Evolutionary conservation across 768 basidiomycete species (phyloP).

Genomic region (Rhizopogon vulgaris): DNA sequence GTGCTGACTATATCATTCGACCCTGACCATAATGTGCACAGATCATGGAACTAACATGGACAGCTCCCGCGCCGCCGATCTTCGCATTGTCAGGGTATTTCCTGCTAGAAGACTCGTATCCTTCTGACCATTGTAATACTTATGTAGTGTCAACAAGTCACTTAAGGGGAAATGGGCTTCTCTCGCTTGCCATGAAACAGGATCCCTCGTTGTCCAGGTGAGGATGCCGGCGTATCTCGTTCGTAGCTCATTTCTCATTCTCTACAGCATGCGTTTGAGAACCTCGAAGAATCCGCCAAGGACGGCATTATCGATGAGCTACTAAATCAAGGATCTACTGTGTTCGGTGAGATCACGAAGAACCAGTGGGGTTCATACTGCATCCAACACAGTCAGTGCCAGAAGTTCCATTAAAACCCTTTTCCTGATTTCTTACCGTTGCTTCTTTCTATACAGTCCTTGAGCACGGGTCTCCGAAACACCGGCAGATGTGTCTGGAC

Average conservation of each 20-base stretch:
- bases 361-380: slow-evolving; percentile 90
- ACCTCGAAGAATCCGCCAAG: slow-evolving; percentile 76
- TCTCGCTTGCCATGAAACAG: slow-evolving; percentile 86
- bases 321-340: slow-evolving; percentile 60
- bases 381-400: slow-evolving; percentile 69
- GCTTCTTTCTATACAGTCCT: slow-evolving; percentile 43
- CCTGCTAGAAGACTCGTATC: not conserved
- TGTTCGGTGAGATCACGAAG: slow-evolving; percentile 75
- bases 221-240: slow-evolving; percentile 1
- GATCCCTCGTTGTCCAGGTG: slow-evolving; percentile 84
- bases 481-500: slow-evolving; percentile 71
- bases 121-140: slow-evolving; percentile 1
- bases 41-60: slow-evolving; percentile 92
- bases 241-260: slow-evolving; percentile 7
- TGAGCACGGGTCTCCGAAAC: slow-evolving; percentile 76
- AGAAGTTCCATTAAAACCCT: not conserved
- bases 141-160: slow-evolving; percentile 72
- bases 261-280: slow-evolving; percentile 74
- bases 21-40: slow-evolving; percentile 21
- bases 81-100: slow-evolving; percentile 64
- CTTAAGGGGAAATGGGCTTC: slow-evolving; percentile 87
- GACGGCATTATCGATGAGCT: slow-evolving; percentile 81
- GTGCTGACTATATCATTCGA: not conserved
- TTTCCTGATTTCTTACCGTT: slow-evolving; percentile 2
- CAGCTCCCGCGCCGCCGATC: slow-evolving; percentile 80